Base-by-base conservation (phyloP, 1,284 basidiomycete genomes). In the Volvariella volvacea region DNA sequence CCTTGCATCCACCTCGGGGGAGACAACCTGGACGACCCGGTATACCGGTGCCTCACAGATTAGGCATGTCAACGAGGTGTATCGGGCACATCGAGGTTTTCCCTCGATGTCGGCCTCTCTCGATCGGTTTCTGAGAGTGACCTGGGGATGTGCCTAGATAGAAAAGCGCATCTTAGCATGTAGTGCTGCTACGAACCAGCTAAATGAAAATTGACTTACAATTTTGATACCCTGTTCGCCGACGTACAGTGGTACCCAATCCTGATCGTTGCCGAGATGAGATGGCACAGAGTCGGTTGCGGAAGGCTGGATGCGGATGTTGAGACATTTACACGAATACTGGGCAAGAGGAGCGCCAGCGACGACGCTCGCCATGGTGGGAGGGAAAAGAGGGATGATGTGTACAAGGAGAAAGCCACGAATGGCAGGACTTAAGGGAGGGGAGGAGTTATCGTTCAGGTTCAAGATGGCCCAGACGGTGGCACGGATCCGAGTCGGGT, bases 281-380 rank as follows among this genome's bases (percentile, higher is more conserved):
- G 63, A 52, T 30, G 58, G 54, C 19, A 52, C 43, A 9, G 56
- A 44, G 14, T 59, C 47, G 34, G 61, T 47, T 54, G 47, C 10
- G 48, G 46, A 14, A 12, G 58, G 48, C 45, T 52, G 62, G 48
- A 88, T 72, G 48, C 73, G 75, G 37, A 88, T 68, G 56, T 88
- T 88, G 47, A 88, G 73, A 54, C 85, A 88, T 57, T 67, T 75
- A 60, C 85, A 88, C 41, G 84, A 70, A 61, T 71, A 72, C 17
- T 42, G 50, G 28, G 47, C 39, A 19, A 43, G 43, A 22, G 44
- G 43, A 40, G 34, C 48, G 48, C 49, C 54, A 38, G 43, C 42
- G 44, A 46, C 41, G 49, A 55, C 55, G 47, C 52, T 55, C 50
- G 56, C 53, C 60, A 60, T 64, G 48, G 46, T 39, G 31, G 41